Percentiles rank a stretch among this genome's conserved stretches.
Conservation (phyloP, 768 basidiomycete species). For the Suillus alpinus region DNA sequence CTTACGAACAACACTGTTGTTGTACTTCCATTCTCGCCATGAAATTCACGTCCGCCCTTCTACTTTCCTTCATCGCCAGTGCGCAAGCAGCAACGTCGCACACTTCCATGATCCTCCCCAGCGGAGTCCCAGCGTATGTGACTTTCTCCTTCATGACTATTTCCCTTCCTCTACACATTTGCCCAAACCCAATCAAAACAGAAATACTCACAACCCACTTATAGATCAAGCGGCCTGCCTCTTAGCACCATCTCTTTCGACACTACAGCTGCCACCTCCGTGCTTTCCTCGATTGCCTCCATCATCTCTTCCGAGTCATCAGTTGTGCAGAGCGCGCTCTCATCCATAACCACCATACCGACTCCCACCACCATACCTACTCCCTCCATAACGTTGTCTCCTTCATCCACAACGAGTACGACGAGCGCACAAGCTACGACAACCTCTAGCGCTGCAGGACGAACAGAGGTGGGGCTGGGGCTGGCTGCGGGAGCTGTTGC, state of each 20-base stretch:
- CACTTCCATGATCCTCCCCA: slow-evolving; percentile 7
- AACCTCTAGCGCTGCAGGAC: slow-evolving; percentile 10
- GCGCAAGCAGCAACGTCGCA: background rate
- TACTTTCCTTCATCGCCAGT: slow-evolving; percentile 10
- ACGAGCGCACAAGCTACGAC: background rate
- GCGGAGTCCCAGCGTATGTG: slow-evolving; percentile 22
- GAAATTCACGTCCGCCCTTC: slow-evolving; percentile 9
- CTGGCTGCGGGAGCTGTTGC: slow-evolving; percentile 3
- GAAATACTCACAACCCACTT: background rate
- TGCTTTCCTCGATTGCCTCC: slow-evolving; percentile 21
- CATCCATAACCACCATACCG: background rate
- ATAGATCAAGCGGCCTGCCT: slow-evolving; percentile 22
- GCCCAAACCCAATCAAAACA: background rate
- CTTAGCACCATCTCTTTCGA: slow-evolving; percentile 19
- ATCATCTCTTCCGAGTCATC: slow-evolving; percentile 27
- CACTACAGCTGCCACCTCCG: slow-evolving; percentile 19
- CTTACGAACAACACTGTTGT: background rate
- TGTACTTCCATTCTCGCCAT: slow-evolving; percentile 5
- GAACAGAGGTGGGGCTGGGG: background rate
- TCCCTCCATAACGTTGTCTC: background rate
- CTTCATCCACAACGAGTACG: background rate
- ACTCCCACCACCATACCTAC: background rate
- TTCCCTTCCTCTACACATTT: background rate
- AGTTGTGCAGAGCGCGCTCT: slow-evolving; percentile 8
- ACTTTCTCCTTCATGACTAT: background rate